Evolutionary conservation across 768 basidiomycete genomes (phyloP), one percentile per base, ranked within the genome.

Genomic region (Leccinum fibrillosum): DNA sequence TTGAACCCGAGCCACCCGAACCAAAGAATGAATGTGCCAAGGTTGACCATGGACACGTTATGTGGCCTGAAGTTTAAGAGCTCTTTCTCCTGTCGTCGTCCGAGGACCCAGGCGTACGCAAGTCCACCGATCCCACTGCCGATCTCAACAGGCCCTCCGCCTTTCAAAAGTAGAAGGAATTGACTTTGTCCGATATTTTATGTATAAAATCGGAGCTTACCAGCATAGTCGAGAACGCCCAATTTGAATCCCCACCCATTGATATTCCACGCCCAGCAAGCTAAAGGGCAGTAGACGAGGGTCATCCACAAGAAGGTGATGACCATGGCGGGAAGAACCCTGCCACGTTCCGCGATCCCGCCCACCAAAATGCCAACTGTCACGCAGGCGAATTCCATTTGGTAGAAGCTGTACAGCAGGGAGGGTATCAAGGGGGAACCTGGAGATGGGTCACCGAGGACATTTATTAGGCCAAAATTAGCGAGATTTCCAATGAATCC

Each of bases 1-100:
- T 94, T 95, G 80, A 94, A 93, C n/a, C 89, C 90, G 56, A 88
- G 74, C 86, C 86, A 92, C 25, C 92, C 91, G 69, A 94, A 89
- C 90, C 89, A 93, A 54, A 93, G 84, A 62, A 94, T 81, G 64
- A 86, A 89, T 9, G 90, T 94, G 62, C 93, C 92, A 55, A 94
- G 80, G 63, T 82, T 83, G 65, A 94, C 89, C 70, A 90, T 76
- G 32, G 89, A 85, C 21, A 93, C 91, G 70, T 93, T 92, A 74
- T 95, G 91, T 8, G 93, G 92, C 59, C 91, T 82, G 77, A 93
- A 94, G 70, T 89, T 89, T 59, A 84, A 69, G 9, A 90, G 72
- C 64, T 90, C 86, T 48, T 80, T 81, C 63, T 89, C 86, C 60
- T 85, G 79, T 58, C 94, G 82, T 52, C 86, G 85, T 19, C 94